phyloP scores from a whole-genome alignment of 1,139 yeast genomes.

The Nakaseomyces delphensis region DNA sequence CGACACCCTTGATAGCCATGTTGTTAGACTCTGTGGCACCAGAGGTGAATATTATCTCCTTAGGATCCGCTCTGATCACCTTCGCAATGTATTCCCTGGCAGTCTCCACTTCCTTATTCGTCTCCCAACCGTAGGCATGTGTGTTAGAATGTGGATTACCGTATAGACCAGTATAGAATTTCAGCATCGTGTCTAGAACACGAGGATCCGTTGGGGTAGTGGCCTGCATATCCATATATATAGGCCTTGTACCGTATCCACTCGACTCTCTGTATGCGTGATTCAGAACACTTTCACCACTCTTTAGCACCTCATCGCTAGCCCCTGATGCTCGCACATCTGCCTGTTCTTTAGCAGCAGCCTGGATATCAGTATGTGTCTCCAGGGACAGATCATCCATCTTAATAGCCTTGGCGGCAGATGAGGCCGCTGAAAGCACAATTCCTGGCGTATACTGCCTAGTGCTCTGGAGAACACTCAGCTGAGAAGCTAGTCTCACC shows the following conservation, averaged over 20 bases:
- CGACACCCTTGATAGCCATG: constrained; percentile 91
- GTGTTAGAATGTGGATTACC: constrained; percentile 98
- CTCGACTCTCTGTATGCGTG: constrained; percentile 34
- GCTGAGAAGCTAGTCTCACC: constrained; percentile 1
- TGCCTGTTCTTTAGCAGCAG: constrained; percentile 28
- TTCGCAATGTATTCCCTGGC: constrained; percentile 78
- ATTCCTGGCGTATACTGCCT: constrained; percentile 2
- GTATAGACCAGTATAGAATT: constrained; percentile 83
- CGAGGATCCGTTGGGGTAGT: constrained; percentile 98
- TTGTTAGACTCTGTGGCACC: constrained; percentile 98
- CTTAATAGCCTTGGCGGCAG: constrained; percentile 13
- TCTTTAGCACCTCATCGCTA: constrained; percentile 17
- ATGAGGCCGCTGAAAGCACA: background rate
- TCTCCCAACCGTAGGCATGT: constrained; percentile 99
- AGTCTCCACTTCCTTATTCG: constrained; percentile 81
- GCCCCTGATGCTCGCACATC: constrained; percentile 20
- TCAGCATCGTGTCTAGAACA: constrained; percentile 88
- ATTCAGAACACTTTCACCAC: constrained; percentile 30
- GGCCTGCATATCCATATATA: constrained; percentile 91
- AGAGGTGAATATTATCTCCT: constrained; percentile 91
- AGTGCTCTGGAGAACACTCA: constrained; percentile 4
- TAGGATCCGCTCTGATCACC: constrained; percentile 86
- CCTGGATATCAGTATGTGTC: constrained; percentile 30
- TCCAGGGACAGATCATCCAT: constrained; percentile 24
- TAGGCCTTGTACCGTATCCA: constrained; percentile 65